Base-by-base conservation (phyloP, 2,329 filamentous ascomycete species). In the Onygenales sp. region DNA sequence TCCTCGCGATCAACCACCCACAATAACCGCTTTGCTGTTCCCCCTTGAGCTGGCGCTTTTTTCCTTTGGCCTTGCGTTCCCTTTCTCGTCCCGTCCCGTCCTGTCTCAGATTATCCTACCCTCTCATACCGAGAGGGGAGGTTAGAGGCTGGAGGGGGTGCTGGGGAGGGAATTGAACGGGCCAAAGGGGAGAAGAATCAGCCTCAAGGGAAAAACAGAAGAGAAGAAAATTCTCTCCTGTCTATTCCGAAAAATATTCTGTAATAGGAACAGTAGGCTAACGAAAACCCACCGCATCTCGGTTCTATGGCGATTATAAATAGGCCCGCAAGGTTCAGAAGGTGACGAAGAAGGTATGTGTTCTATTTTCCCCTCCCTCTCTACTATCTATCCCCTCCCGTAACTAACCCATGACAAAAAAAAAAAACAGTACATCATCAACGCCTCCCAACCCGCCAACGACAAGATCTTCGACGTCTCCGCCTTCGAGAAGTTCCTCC, bases 401-500 rank as follows among this genome's bases (percentile, higher is more conserved):
- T 17, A 17, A 17, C 17, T 51, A 35, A 55, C 17, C 21, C 27
- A 17, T 17, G 17, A 17, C 17, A 33, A 17, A n/a, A 11, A 47
- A 14, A 7, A 45, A 44, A 14, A 55, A 52, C 66, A 94, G 92
- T 98, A 89, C 86, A 86, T 95, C 82, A 97, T 98, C 88, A 95
- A 98, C 82, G 92, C 91, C 76, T 91, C 89, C 70, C 92, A 97
- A 80, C 93, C 93, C 69, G 91, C 91, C 67, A 88, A 84, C 80
- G 93, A 98, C 84, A 97, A 97, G 86, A 98, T 98, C 84, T 97
- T 98, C 85, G 93, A 98, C 77, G 85, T 95, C 75, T 85, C 88
- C 69, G 91, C 91, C 66, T 98, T 98, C 76, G 91, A 96, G 81
- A 97, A 97, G 85, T 98, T 98, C 87, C 88, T 98, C 61, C 91